These are phyloP conservation scores for Panaeolus cyanescens DNA, from an alignment of 768 basidiomycete genomes.

Conservation along the genomic window DNA sequence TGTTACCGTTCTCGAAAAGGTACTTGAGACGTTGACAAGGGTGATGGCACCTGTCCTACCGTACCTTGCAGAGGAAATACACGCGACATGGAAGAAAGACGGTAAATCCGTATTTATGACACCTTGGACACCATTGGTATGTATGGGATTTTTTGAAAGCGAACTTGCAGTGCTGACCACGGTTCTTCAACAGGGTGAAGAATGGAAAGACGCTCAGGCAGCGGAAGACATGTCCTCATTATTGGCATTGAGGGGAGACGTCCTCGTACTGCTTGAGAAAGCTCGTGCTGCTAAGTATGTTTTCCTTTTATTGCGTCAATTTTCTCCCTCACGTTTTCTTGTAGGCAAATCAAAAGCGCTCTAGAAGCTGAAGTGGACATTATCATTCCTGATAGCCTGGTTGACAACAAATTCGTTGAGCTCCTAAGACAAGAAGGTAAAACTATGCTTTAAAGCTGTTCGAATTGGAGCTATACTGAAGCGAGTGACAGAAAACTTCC, in stretches of 20 bases:
- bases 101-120: conserved; percentile 66
- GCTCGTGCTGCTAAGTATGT: conserved; percentile 76
- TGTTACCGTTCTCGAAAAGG: conserved; percentile 72
- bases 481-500: conserved; percentile 61
- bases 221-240: conserved; percentile 66
- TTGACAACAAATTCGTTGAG: conserved; percentile 25
- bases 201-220: conserved; percentile 64
- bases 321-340: conserved; percentile 1
- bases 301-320: not conserved
- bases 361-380: conserved; percentile 78
- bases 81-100: conserved; percentile 43
- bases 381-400: conserved; percentile 43
- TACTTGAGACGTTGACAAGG: conserved; percentile 65
- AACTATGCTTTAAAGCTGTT: too few species aligned
- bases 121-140: conserved; percentile 71
- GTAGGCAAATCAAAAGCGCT: conserved; percentile 72
- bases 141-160: conserved; percentile 18
- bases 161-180: not conserved
- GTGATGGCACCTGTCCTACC: conserved; percentile 87
- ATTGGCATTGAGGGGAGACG: conserved; percentile 58
- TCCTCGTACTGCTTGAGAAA: conserved; percentile 71
- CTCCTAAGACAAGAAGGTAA: conserved; percentile 48
- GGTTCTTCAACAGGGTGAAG: conserved; percentile 38
- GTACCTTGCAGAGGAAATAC: conserved; percentile 89
- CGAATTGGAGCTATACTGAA: too few species aligned